Percentiles rank a stretch among this genome's conserved stretches.
These are phyloP conservation scores for Alternaria postmessia DNA, from an alignment of 2,329 filamentous ascomycete genomes.

Conservation along the genomic window DNA sequence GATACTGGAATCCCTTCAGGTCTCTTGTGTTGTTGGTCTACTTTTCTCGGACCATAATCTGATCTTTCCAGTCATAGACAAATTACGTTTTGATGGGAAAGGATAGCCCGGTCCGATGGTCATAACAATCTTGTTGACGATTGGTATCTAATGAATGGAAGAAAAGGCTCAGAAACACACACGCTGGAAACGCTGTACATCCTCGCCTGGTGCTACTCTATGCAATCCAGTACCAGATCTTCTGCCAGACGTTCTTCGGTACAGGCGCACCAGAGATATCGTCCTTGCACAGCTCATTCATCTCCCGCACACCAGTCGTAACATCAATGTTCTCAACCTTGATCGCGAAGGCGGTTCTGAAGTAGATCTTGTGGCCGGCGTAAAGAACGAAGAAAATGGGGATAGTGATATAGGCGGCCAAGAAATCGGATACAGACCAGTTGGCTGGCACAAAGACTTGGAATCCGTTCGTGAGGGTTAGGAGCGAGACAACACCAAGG, in stretches of 20 bases:
- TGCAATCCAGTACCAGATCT: slow-evolving; percentile 50
- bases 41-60: no score
- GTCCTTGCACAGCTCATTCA: slow-evolving; percentile 47
- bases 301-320: slow-evolving; percentile 45
- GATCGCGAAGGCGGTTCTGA: slow-evolving; percentile 38
- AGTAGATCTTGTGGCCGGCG: slow-evolving; percentile 46
- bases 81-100: no score
- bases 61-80: no score
- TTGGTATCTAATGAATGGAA: no score
- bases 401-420: slow-evolving; percentile 60
- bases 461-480: slow-evolving; percentile 49
- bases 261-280: slow-evolving; percentile 42
- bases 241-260: slow-evolving; percentile 45
- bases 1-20: no score
- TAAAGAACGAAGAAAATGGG: slow-evolving; percentile 49
- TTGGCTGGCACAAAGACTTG: slow-evolving; percentile 63
- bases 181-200: not conserved
- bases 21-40: no score
- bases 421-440: slow-evolving; percentile 59
- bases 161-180: no score
- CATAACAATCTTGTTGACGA: no score
- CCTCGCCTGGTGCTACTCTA: slow-evolving; percentile 12
- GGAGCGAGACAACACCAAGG: slow-evolving; percentile 58
- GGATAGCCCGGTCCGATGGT: no score
- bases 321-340: slow-evolving; percentile 44